phyloP scores from a whole-genome alignment of 768 basidiomycete genomes.

The Mycena venus region DNA sequence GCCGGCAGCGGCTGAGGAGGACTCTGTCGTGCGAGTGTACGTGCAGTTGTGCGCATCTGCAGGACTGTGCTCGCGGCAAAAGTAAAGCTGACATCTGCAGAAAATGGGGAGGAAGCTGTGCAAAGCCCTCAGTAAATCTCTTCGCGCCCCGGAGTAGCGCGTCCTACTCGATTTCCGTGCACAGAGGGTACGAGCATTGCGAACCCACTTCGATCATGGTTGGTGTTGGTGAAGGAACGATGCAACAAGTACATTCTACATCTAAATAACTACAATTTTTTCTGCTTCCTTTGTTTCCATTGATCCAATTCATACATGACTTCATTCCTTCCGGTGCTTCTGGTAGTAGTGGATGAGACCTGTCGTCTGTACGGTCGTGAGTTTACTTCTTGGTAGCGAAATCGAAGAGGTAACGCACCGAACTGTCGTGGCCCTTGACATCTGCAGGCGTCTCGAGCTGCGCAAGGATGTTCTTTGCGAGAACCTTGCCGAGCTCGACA shows the following conservation, averaged over 20 bases:
- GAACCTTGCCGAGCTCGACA: slow-evolving; percentile 96
- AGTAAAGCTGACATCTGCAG: slow-evolving; percentile 71
- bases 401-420: slow-evolving; percentile 61
- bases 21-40: slow-evolving; percentile 63
- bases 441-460: slow-evolving; percentile 87
- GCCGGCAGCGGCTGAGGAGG: slow-evolving; percentile 8
- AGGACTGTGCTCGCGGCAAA: slow-evolving; percentile 74
- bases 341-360: slow-evolving; percentile 98
- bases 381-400: not conserved
- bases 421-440: slow-evolving; percentile 91
- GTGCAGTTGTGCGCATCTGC: slow-evolving; percentile 74
- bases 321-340: slow-evolving; percentile 67
- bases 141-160: not conserved
- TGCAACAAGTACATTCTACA: slow-evolving; percentile 19
- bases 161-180: slow-evolving; percentile 61
- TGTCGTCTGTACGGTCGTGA: slow-evolving; percentile 73
- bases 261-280: slow-evolving; percentile 26
- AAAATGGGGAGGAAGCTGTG: slow-evolving; percentile 82
- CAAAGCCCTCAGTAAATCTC: not conserved
- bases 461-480: slow-evolving; percentile 95
- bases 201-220: slow-evolving; percentile 67
- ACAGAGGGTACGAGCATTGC: slow-evolving; percentile 68
- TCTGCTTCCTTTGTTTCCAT: not conserved
- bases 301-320: slow-evolving; percentile 2
- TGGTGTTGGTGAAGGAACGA: slow-evolving; percentile 36